Base-by-base conservation (phyloP, 2,329 filamentous ascomycete species). In the Curvularia hawaiiensis region DNA sequence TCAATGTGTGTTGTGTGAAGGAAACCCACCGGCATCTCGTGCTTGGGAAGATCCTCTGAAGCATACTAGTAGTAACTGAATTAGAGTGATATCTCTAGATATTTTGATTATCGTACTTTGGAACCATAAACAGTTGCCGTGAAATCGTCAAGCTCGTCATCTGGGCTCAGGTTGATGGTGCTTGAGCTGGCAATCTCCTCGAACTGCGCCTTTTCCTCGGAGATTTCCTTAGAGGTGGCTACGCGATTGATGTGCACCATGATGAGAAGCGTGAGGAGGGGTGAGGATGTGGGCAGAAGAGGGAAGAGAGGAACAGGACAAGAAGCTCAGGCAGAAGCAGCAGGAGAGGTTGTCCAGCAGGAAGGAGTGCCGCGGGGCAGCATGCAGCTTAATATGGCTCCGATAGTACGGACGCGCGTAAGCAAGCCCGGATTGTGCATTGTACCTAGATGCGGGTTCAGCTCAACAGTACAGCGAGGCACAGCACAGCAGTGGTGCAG, bases 91-190 rank as follows among this genome's bases (percentile, higher is more conserved):
- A 24, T 24, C 22, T 24, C 22, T 24, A 24, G 22, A 24, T 24
- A 4, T 24, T 24, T 24, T 24, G 3, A 24, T 24, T 4, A 24
- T 24, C 22, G 3, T 24, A 24, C 22, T 24, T 84, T 86, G 61
- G 90, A 93, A 72, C 93, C 94, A 74, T 97, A 98, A 69, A 97
- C 91, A 62, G 88, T 92, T 40, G 90, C 88, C 52, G 88, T 90
- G 79, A 88, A 89, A 72, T 82, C 79, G 73, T 78, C 84, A 62
- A 68, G 75, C 62, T 59, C 79, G 41, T 72, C 72, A 14, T 67
- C 64, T 11, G 62, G 64, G 4, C 67, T 67, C 22, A 75, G 54
- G 18, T 67, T 59, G 50, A 75, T 66, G 12, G 57, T 66, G 18
- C 60, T 66, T 3, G 58, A 39, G 39, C 20, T 24, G 18, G 50